A percentile compares a stretch with the other conserved stretches of the same genome.
Conservation (phyloP, 371 early-diverging fungal genomes). For the Mucor saturninus region DNA sequence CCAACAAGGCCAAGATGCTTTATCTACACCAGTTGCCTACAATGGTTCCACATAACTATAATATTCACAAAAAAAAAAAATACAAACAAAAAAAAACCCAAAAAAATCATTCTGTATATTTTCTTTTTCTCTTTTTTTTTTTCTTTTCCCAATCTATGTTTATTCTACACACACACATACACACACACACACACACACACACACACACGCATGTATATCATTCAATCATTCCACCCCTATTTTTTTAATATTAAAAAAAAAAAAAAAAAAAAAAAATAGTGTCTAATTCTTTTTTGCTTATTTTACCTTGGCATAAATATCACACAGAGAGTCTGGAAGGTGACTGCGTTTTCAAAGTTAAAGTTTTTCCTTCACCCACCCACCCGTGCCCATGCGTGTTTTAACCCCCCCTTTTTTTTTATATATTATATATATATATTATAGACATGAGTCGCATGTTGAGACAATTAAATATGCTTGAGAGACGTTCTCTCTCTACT, state of each 20-base stretch:
- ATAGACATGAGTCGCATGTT: slow-evolving; percentile 37
- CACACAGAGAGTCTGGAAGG: too few relatives aligned
- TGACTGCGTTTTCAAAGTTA: too few relatives aligned
- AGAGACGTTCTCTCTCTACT: slow-evolving; percentile 20
- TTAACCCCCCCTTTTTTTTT: neutral
- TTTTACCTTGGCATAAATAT: too few relatives aligned
- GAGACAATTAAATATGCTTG: slow-evolving; percentile 28
- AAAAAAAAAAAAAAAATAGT: slow-evolving; percentile 2
- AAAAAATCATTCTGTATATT: neutral
- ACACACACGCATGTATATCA: too few relatives aligned
- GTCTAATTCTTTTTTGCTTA: too few relatives aligned
- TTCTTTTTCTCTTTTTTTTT: slow-evolving; percentile 8
- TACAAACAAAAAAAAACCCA: neutral
- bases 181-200: too few relatives aligned
- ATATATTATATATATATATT: neutral
- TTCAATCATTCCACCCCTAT: neutral
- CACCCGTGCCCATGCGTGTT: neutral
- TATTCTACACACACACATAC: too few relatives aligned
- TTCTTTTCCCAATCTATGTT: neutral
- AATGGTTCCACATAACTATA: neutral
- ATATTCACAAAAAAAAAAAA: too few relatives aligned
- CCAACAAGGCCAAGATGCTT: slow-evolving; percentile 49
- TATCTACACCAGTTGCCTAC: slow-evolving; percentile 29
- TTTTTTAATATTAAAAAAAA: slow-evolving; percentile 7
- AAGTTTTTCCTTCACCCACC: too few relatives aligned